Evolutionary conservation across 1,284 basidiomycete genomes (phyloP), one percentile per base, ranked within the genome.

Genomic region (Singerocomus inundabilis): DNA sequence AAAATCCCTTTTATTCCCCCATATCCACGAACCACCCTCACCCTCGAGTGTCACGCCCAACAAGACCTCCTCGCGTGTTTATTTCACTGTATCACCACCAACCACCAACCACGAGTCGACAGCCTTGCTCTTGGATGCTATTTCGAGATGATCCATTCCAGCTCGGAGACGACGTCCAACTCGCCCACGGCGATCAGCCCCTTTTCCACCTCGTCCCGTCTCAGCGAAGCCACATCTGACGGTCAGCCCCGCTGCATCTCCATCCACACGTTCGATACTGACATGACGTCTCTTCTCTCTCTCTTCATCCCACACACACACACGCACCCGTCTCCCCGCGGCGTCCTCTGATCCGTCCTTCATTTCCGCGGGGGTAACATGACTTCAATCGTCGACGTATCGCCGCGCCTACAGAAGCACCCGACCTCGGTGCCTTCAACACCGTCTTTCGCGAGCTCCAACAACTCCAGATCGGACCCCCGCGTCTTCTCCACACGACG

Each of bases 381-480:
- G 30, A 28, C 21, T 44, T 52, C 52, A n/a, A 44, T 44, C 24
- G 8, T 18, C 29, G 11, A 54, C 39, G 26, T 44, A 46, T 45
- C 30, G 31, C 49, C 47, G 35, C 39, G 29, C 40, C 21, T 13
- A 63, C 49, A 66, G 86, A 88, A 69, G 77, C 80, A 53, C 87
- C 87, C 39, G 86, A 89, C 70, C 75, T 90, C 18, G 87, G 88
- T 12, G 83, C 85, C 16, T 89, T 91, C 67, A 78, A 74, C 13
- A 75, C 80, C 44, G 84, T 91, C 35, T 80, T 91, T 48, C 78
- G 85, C 36, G 87, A 81, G 50, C 74, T 85, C 67, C 77, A 74
- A 21, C 76, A 81, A 52, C 62, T 83, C 6, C 81, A 82, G 52
- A 79, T 73, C 13, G 57, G 57, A 34, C 68, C 49, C 52, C 72